A percentile compares a stretch with the other conserved stretches of the same genome.
Evolutionary conservation across 176 grass and related monocot genomes (phyloP).

Genomic region (Thinopyrum elongatum): DNA sequence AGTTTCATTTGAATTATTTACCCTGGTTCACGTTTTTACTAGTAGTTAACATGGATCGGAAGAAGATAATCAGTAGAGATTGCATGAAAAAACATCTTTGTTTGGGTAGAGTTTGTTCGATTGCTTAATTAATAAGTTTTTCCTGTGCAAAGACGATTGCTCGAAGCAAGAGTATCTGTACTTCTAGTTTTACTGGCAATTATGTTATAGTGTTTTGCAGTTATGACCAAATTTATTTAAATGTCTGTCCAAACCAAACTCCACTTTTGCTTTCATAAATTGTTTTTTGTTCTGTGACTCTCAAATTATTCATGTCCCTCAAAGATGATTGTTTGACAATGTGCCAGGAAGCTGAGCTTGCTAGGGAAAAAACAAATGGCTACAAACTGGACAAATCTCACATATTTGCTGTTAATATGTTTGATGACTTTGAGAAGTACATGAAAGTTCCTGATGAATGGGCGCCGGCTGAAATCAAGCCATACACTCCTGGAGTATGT

Average conservation of each 20-base stretch:
- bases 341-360: constrained; percentile 81
- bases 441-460: neutral
- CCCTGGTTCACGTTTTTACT: no score
- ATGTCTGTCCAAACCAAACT: neutral
- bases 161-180: neutral
- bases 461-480: neutral
- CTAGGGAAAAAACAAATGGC: constrained; percentile 85
- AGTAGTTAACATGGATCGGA: no score
- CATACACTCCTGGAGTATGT: neutral
- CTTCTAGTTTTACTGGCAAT: neutral
- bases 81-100: no score
- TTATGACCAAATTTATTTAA: neutral
- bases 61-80: no score
- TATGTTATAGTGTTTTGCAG: neutral
- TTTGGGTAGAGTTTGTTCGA: neutral
- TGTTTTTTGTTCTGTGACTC: neutral
- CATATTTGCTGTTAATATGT: constrained; percentile 80
- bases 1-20: neutral
- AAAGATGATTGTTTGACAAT: constrained; percentile 6
- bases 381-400: constrained; percentile 89
- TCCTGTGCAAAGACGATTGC: neutral
- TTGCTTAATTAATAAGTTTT: constrained; percentile 25
- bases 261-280: neutral
- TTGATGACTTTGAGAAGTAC: neutral
- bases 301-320: neutral